These are phyloP conservation scores for Apostasia ramifera DNA, from an alignment of 106 monocot species.

Conservation along the genomic window DNA sequence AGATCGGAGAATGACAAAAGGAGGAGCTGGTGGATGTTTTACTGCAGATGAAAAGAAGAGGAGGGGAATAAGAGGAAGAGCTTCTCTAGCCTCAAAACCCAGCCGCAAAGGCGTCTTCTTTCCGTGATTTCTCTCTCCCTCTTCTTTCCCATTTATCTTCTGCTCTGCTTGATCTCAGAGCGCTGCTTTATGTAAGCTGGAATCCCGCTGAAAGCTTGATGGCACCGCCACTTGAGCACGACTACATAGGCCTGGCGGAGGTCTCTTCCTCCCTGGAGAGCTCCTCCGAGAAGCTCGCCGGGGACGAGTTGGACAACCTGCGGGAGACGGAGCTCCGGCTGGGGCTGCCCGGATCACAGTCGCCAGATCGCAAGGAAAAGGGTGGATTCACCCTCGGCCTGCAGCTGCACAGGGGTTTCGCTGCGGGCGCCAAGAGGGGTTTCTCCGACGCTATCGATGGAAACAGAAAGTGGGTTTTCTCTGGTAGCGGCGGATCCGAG, in stretches of 20 bases:
- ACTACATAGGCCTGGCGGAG: slow-evolving; percentile 34
- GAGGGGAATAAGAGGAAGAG: not conserved
- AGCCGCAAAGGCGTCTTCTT: slow-evolving; percentile 9
- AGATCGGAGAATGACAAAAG: too few relatives aligned
- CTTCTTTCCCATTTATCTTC: not conserved
- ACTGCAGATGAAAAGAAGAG: not conserved
- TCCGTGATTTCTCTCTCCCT: slow-evolving; percentile 2
- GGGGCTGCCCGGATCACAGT: slow-evolving; percentile 65
- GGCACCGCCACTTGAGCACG: slow-evolving; percentile 42
- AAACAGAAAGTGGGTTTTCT: slow-evolving; percentile 17
- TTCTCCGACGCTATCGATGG: slow-evolving; percentile 14
- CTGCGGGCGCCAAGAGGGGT: slow-evolving; percentile 62
- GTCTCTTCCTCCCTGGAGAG: not conserved
- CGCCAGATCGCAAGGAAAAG: slow-evolving; percentile 33
- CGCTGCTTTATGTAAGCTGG: slow-evolving; percentile 1
- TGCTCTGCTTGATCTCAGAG: slow-evolving; percentile 2
- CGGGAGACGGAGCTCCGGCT: slow-evolving; percentile 81
- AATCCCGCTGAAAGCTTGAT: slow-evolving; percentile 8
- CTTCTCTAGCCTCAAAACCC: slow-evolving; percentile 3
- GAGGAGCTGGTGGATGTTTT: too few relatives aligned
- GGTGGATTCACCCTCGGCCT: slow-evolving; percentile 4
- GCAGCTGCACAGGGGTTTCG: slow-evolving; percentile 4
- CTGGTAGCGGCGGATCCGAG: slow-evolving; percentile 7
- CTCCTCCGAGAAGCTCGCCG: slow-evolving; percentile 1
- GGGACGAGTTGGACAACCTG: slow-evolving; percentile 9